Evolutionary conservation across 2,329 filamentous ascomycete genomes (phyloP).

Genomic region (Talaromyces sp.): DNA sequence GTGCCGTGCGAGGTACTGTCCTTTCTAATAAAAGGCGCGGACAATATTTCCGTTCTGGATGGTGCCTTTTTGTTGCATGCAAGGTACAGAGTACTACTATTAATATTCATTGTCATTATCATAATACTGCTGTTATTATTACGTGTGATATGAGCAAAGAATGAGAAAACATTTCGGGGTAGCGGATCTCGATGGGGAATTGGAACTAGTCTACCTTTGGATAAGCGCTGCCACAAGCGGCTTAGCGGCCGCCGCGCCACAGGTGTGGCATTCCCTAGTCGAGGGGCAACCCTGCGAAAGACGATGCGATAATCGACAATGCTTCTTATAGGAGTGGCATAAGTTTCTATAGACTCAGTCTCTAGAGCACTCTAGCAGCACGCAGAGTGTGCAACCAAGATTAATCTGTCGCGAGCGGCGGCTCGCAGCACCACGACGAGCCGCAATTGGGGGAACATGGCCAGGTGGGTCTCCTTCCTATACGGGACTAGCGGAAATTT

Average conservation of each 20-base stretch:
- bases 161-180: background rate
- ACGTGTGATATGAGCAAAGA: background rate
- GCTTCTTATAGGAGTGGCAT: background rate
- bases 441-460: background rate
- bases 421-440: background rate
- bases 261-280: background rate
- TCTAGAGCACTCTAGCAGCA: background rate
- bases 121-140: too few species aligned
- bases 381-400: background rate
- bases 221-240: background rate
- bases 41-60: background rate
- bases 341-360: background rate
- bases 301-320: background rate
- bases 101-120: too few species aligned
- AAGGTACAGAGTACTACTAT: background rate
- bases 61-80: background rate
- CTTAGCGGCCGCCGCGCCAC: background rate
- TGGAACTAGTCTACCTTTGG: background rate
- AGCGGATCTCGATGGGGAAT: background rate
- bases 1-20: too few species aligned
- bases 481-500: background rate
- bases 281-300: background rate
- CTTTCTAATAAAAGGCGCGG: background rate
- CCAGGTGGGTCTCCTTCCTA: background rate
- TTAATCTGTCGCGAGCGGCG: background rate